These are phyloP conservation scores for Penicillium soppii DNA, from an alignment of 495 filamentous ascomycete genomes.

Conservation along the genomic window DNA sequence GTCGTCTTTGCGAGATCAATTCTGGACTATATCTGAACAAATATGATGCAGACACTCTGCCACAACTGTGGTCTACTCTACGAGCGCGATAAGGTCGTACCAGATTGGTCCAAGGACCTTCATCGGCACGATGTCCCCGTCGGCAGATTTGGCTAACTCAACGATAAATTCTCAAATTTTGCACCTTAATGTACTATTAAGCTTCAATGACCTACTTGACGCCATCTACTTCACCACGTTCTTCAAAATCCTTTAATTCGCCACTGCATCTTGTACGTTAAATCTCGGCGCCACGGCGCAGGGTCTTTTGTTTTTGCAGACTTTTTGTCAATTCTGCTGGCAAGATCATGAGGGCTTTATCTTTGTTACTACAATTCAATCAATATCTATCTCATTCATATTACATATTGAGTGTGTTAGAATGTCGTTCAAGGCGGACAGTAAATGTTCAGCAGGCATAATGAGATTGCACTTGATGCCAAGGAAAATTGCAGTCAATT, in stretches of 20 bases:
- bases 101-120: constrained; percentile 79
- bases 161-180: background rate
- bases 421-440: no score
- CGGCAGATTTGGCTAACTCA: constrained; percentile 29
- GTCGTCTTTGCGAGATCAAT: background rate
- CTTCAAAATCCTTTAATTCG: constrained; percentile 1
- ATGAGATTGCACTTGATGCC: no score
- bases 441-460: no score
- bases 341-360: background rate
- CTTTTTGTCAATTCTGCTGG: background rate
- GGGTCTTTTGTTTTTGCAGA: background rate
- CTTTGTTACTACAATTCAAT: background rate
- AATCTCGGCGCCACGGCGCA: constrained; percentile 4
- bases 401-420: background rate
- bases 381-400: background rate
- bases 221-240: background rate
- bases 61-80: constrained; percentile 89
- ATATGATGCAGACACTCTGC: constrained; percentile 70
- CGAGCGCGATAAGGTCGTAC: constrained; percentile 81
- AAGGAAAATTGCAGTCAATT: no score
- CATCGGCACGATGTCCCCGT: constrained; percentile 58
- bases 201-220: constrained; percentile 11
- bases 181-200: constrained; percentile 7
- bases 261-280: background rate
- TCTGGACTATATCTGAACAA: constrained; percentile 5